These are phyloP conservation scores for Carex scoparia DNA, from an alignment of 176 grass and related monocot species.

Conservation along the genomic window DNA sequence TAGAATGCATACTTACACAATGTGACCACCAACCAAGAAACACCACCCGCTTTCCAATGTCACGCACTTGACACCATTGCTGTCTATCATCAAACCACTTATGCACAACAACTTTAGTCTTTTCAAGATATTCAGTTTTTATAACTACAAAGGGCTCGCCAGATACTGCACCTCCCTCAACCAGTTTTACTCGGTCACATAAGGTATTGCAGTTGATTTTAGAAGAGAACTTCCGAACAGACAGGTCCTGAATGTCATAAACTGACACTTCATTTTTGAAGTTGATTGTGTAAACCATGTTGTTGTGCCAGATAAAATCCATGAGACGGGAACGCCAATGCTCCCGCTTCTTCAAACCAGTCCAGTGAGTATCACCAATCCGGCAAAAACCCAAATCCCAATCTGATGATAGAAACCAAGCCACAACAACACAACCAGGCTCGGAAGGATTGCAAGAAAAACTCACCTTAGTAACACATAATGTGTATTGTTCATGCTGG, in stretches of 20 bases:
- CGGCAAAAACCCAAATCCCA: slow-evolving; percentile 5
- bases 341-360: neutral
- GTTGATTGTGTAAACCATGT: neutral
- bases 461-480: neutral
- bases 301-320: neutral
- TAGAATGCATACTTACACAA: neutral
- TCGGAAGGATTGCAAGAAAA: neutral
- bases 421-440: neutral
- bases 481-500: neutral
- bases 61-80: neutral
- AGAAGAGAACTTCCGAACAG: neutral
- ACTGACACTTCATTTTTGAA: neutral
- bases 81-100: neutral
- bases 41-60: neutral
- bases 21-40: neutral
- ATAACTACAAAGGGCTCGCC: neutral
- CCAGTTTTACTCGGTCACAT: neutral
- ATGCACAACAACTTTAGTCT: neutral
- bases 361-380: neutral
- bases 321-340: neutral
- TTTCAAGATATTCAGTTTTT: neutral
- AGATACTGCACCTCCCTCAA: neutral
- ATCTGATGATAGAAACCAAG: neutral
- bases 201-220: neutral
- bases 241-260: neutral